phyloP scores from a whole-genome alignment of 345 rosid species.

The Streptanthus diversifolius region DNA sequence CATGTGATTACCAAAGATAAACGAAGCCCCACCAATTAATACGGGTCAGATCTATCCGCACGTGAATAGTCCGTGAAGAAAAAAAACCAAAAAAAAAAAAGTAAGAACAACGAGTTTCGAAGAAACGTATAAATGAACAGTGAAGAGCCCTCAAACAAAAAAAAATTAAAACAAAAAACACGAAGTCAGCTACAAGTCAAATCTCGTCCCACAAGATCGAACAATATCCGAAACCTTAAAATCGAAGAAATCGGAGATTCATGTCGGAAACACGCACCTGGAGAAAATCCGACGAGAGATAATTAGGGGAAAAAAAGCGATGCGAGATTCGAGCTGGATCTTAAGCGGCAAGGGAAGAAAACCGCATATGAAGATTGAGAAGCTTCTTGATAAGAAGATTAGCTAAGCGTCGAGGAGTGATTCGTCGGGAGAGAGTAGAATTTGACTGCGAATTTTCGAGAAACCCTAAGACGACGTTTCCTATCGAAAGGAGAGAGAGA shows the following conservation, averaged over 20 bases:
- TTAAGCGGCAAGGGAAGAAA: constrained; percentile 45
- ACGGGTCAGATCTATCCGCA: constrained; percentile 35
- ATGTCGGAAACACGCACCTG: constrained; percentile 28
- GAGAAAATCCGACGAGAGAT: constrained; percentile 19
- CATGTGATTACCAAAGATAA: constrained; percentile 27
- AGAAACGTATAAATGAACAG: constrained; percentile 49
- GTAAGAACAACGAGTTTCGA: constrained; percentile 31
- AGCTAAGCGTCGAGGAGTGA: constrained; percentile 18
- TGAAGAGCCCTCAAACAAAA: constrained; percentile 43
- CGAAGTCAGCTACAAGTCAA: constrained; percentile 35
- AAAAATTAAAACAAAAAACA: constrained; percentile 30
- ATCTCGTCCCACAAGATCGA: constrained; percentile 12
- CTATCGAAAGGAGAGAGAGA: constrained; percentile 24
- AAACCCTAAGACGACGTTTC: constrained; percentile 49
- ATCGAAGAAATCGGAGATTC: constrained; percentile 25
- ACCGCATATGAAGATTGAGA: constrained; percentile 35
- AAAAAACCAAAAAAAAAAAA: constrained; percentile 8
- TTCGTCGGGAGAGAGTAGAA: constrained; percentile 38
- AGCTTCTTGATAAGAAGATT: constrained; percentile 26
- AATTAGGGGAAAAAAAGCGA: constrained; percentile 1
- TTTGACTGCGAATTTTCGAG: constrained; percentile 51
- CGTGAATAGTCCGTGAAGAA: constrained; percentile 41
- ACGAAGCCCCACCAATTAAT: constrained; percentile 38
- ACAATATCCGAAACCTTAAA: constrained; percentile 15
- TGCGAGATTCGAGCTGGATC: constrained; percentile 34